These are phyloP conservation scores for Penicillium verrucosum DNA, from an alignment of 2,329 filamentous ascomycete genomes.

Conservation along the genomic window DNA sequence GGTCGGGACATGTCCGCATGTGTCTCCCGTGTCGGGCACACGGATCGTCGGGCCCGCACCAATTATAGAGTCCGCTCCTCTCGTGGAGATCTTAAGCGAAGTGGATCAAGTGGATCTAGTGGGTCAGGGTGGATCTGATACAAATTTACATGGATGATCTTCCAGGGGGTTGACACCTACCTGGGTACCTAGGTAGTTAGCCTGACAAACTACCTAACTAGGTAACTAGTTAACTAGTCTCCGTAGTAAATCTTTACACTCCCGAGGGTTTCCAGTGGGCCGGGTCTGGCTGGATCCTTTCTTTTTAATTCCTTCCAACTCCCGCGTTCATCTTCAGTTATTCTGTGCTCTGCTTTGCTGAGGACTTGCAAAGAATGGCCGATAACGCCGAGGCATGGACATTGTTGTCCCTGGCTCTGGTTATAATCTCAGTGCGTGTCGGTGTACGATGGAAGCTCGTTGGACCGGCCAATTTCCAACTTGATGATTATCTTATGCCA, in stretches of 20 bases:
- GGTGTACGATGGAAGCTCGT: slow-evolving; percentile 21
- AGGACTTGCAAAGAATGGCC: slow-evolving; percentile 6
- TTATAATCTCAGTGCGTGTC: slow-evolving; percentile 11
- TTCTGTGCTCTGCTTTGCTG: neutral
- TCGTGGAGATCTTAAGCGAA: neutral
- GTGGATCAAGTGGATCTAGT: neutral
- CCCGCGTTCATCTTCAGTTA: neutral
- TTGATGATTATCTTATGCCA: slow-evolving; percentile 23
- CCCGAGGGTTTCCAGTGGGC: neutral
- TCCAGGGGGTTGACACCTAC: neutral
- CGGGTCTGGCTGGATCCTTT: neutral
- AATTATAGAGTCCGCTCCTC: neutral
- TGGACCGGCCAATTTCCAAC: slow-evolving; percentile 14
- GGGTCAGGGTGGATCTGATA: neutral
- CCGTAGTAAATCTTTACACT: neutral
- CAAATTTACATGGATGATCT: neutral
- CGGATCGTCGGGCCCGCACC: neutral
- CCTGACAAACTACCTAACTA: neutral
- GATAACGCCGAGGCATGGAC: slow-evolving; percentile 43
- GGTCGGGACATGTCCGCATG: too few species aligned
- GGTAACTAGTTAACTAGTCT: neutral
- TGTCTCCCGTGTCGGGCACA: neutral
- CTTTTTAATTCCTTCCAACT: neutral
- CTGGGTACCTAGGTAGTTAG: neutral
- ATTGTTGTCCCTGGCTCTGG: slow-evolving; percentile 38